Evolutionary conservation across 148 eudicot species (phyloP).

Genomic region (Hydrangea macrophylla): DNA sequence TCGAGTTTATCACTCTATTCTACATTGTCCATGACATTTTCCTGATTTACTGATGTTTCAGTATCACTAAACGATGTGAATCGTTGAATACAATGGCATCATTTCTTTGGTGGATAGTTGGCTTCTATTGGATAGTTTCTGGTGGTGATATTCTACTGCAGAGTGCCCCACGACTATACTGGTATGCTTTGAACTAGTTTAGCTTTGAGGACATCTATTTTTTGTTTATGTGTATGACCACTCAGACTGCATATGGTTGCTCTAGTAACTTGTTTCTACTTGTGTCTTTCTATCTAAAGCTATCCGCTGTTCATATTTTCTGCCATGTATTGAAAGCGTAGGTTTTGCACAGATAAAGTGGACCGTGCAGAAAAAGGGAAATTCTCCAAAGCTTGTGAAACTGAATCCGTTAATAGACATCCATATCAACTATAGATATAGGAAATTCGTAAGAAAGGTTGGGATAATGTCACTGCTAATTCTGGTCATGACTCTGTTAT

Average conservation of each 20-base stretch:
- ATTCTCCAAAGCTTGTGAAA: neutral
- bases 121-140: constrained; percentile 90
- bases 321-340: neutral
- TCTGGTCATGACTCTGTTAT: neutral
- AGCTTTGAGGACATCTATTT: neutral
- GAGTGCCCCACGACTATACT: constrained; percentile 77
- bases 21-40: constrained; percentile 2
- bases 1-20: constrained; percentile 9
- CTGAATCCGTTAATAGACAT: neutral
- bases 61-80: constrained; percentile 67
- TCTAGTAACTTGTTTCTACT: neutral
- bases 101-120: constrained; percentile 95
- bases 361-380: neutral
- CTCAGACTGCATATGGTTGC: neutral
- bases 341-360: neutral
- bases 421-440: too few relatives aligned
- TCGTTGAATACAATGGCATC: constrained; percentile 81
- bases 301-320: neutral
- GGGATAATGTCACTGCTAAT: neutral
- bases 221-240: neutral
- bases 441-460: too few relatives aligned
- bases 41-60: constrained; percentile 23
- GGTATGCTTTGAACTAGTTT: constrained; percentile 43
- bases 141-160: constrained; percentile 78
- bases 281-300: neutral